Conservation (phyloP, 768 basidiomycete species). For the Panus rudis region DNA sequence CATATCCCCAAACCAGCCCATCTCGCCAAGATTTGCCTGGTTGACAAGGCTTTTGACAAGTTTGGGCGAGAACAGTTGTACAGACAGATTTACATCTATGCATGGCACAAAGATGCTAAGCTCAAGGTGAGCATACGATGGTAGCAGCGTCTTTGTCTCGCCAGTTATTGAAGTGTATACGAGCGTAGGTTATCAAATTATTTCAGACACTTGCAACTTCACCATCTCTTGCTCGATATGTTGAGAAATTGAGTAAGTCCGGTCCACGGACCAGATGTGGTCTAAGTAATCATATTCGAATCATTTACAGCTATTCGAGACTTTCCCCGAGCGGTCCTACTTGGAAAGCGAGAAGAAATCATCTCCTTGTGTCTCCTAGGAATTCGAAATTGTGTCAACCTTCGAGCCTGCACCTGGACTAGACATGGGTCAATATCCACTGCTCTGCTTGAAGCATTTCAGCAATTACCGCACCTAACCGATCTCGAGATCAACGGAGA, state of each 20-base stretch:
- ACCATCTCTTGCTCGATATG: slow-evolving; percentile 50
- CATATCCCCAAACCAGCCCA: slow-evolving; percentile 47
- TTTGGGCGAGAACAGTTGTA: slow-evolving; percentile 52
- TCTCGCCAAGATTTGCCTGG: slow-evolving; percentile 45
- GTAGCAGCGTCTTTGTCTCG: not conserved
- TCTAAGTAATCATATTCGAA: not conserved
- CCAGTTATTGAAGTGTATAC: not conserved
- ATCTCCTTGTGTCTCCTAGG: slow-evolving; percentile 39
- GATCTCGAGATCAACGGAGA: slow-evolving; percentile 72
- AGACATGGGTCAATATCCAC: slow-evolving; percentile 68
- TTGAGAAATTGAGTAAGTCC: slow-evolving; percentile 54
- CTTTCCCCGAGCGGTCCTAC: slow-evolving; percentile 50
- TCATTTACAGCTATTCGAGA: slow-evolving; percentile 56
- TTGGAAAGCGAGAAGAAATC: slow-evolving; percentile 26
- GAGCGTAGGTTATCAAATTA: slow-evolving; percentile 47
- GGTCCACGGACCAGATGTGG: too few relatives aligned
- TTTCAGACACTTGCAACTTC: slow-evolving; percentile 53
- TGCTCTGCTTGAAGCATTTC: slow-evolving; percentile 48
- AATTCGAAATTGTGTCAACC: slow-evolving; percentile 52
- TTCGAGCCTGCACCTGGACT: slow-evolving; percentile 70
- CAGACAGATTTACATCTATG: slow-evolving; percentile 49
- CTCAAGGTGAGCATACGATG: slow-evolving; percentile 41
- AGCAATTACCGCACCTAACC: slow-evolving; percentile 31
- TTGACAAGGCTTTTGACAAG: slow-evolving; percentile 46
- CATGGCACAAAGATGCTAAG: slow-evolving; percentile 67